Conservation (phyloP, 2,329 filamentous ascomycete genomes). For the Stemphylium lycopersici region DNA sequence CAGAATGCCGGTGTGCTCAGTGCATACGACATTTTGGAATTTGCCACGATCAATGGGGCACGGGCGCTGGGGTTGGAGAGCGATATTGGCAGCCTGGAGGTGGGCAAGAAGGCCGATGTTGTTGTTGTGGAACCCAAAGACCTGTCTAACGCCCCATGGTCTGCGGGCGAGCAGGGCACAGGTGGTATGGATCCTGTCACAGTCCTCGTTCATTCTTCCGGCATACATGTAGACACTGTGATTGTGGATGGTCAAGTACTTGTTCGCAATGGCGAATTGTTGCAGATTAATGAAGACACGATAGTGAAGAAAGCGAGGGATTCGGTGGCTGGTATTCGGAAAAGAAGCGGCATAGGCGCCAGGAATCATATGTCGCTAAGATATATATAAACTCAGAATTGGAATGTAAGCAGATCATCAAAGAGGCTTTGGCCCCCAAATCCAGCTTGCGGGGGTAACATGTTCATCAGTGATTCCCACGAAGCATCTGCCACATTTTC, state of each 20-base stretch:
- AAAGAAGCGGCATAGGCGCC: slow-evolving; percentile 25
- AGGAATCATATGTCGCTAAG: slow-evolving; percentile 35
- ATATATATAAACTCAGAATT: slow-evolving; percentile 14
- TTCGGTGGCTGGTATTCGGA: slow-evolving; percentile 19
- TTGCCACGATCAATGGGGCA: slow-evolving; percentile 36
- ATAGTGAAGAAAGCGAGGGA: slow-evolving; percentile 16
- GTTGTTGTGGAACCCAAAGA: slow-evolving; percentile 43
- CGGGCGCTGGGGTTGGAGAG: slow-evolving; percentile 42
- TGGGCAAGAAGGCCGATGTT: slow-evolving; percentile 53
- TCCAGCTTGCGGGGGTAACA: slow-evolving; percentile 14
- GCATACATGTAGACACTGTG: slow-evolving; percentile 22
- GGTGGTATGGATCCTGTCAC: slow-evolving; percentile 49
- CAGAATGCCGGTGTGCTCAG: slow-evolving; percentile 22
- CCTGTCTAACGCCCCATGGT: slow-evolving; percentile 49
- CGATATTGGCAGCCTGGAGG: slow-evolving; percentile 48
- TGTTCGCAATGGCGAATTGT: slow-evolving; percentile 16
- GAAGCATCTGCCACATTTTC: slow-evolving; percentile 1
- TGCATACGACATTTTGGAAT: slow-evolving; percentile 28
- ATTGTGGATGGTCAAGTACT: slow-evolving; percentile 26
- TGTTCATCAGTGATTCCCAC: slow-evolving; percentile 9
- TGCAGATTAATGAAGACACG: slow-evolving; percentile 12
- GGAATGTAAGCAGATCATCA: slow-evolving; percentile 16
- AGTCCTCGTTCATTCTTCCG: slow-evolving; percentile 20
- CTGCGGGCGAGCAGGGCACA: slow-evolving; percentile 35
- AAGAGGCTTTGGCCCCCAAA: slow-evolving; percentile 19